A percentile compares a stretch with the other conserved stretches of the same genome.
Evolutionary conservation across 352 stramenopile species (phyloP).

Genomic region (Globisporangium uncinulatum): DNA sequence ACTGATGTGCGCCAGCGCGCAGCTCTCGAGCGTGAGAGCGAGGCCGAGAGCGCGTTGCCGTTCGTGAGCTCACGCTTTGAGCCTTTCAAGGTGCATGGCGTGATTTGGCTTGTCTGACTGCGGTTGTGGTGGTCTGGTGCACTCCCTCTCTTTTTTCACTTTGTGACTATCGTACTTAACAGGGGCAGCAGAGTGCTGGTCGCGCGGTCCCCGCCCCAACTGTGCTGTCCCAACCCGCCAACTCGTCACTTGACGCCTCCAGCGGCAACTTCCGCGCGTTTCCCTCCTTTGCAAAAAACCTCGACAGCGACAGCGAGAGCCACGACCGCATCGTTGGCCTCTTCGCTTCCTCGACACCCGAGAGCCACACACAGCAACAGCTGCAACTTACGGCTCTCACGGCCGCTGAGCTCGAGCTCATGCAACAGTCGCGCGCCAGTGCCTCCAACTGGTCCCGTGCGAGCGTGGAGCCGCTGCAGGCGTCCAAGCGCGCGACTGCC

Average conservation of each 20-base stretch:
- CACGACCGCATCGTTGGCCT: background rate
- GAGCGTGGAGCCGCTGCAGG: background rate
- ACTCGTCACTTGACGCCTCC: slow-evolving; percentile 15
- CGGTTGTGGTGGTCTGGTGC: background rate
- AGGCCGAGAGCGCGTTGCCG: background rate
- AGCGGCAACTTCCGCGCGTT: slow-evolving; percentile 34
- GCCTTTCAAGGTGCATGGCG: slow-evolving; percentile 1
- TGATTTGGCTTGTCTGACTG: no score
- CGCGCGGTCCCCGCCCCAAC: slow-evolving; percentile 9
- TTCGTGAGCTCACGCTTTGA: background rate
- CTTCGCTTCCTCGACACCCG: no score
- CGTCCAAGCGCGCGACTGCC: slow-evolving; percentile 6
- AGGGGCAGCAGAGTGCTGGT: background rate
- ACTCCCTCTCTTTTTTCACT: background rate
- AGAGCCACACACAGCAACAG: background rate
- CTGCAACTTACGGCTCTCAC: slow-evolving; percentile 7
- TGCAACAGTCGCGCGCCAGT: slow-evolving; percentile 3
- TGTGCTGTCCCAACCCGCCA: slow-evolving; percentile 8
- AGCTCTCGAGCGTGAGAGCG: background rate
- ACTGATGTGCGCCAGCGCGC: background rate
- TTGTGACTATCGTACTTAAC: background rate
- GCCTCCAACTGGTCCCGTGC: background rate
- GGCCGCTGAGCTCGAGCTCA: slow-evolving; percentile 6
- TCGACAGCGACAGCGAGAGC: slow-evolving; percentile 4
- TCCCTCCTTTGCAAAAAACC: slow-evolving; percentile 34